Base-by-base conservation (phyloP, 306 rosid genomes). In the Lupinus albus region DNA sequence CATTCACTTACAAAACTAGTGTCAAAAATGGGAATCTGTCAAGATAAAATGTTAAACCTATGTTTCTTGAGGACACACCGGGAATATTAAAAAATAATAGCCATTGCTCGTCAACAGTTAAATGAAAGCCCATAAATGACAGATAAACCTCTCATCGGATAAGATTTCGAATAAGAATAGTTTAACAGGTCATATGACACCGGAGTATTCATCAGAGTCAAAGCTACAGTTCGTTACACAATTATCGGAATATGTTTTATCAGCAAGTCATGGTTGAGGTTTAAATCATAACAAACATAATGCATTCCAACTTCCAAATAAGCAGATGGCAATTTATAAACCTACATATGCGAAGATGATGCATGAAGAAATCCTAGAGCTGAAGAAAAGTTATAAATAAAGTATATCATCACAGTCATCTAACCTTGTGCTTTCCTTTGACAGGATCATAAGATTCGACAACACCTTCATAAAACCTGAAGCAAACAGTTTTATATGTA, bases 391-490 rank as follows among this genome's bases (percentile, higher is more conserved):
- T 25, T 25, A 4, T 53, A 13, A 49, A 17, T 41, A 68, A 71
- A 68, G 53, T 41, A 72, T 46, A 70, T 16, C 51, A 69, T 28
- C 11, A 25, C 4, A 25, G 30, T 25, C 30, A 25, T 25, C 30
- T 25, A 3, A 25, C 30, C 30, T 2, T 25, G 30, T 25, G 30
- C 76, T 65, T 86, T 76, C 76, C 79, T 77, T 63, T 86, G 30
- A 61, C 50, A 68, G 79, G 73, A 60, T 87, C 84, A 61, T 82
- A 88, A 14, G 77, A 79, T 33, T 65, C 9, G 39, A 91, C 68
- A 58, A 82, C 78, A 51, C 96, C 97, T 71, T 83, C 89, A 73
- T 91, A 91, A 78, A 80, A 91, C 84, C 97, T 91, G 81, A 65
- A 80, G 35, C 39, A 48, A 70, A 56, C 2, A 77, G 47, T 62